Evolutionary conservation across 2,329 filamentous ascomycete species (phyloP), one percentile per base, ranked within the genome.

Genomic region (Diaporthe eres): DNA sequence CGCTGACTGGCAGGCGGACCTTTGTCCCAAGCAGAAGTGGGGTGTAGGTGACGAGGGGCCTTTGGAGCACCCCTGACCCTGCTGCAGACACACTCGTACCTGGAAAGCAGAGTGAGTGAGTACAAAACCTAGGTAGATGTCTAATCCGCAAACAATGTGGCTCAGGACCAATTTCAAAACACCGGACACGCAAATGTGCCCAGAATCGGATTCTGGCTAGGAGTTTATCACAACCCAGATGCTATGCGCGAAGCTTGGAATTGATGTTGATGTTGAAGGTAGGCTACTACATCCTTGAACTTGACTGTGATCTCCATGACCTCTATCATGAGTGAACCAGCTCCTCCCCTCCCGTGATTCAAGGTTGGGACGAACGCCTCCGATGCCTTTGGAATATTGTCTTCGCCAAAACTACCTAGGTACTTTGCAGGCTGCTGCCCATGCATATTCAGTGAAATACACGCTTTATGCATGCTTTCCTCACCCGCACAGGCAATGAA

Each of bases 51-150:
- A 34, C 31, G 67, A 72, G 73, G 65, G 73, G 73, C 67, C 47
- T 13, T 37, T 22, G 47, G 49, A 51, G 31, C 44, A 71, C 57
- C 74, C 74, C 58, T 72, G 67, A 73, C 58, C 71, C 39, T 65
- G 39, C 44, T 73, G 34, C 47, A 47, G 25, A 25, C 57, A 37
- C 6, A 10, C 22, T 31, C 12, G 60, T 65, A 25, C 60, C 39
- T 65, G 39, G 15, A 5, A 53, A 53, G 49, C n/a, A 53, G 3
- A 19, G 9, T 10, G 9, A 51, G 22, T 51, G 15, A 44, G n/a
- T 10, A 28, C 39, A 31, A 25, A 19, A 28, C 58, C n/a, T 63
- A 44, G 6, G 17, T 44, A 44, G 0, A 15, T 47, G 4, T 8
- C 25, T 22, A 22, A 22, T 28, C n/a, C 9, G n/a, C 25, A 65